Conservation (phyloP, 352 stramenopile genomes). For the Phytophthora ohioensis region DNA sequence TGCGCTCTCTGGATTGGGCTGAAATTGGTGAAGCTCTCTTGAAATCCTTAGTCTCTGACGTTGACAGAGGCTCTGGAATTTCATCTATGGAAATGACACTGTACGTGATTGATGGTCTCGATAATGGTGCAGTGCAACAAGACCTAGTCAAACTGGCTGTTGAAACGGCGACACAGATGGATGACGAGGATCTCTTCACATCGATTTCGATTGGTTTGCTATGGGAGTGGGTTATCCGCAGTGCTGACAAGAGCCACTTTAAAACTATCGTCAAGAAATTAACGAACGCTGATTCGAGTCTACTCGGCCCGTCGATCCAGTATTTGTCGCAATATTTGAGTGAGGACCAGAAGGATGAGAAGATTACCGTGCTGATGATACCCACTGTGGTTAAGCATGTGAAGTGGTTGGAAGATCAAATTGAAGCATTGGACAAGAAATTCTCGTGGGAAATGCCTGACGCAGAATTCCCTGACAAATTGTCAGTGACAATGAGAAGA, state of each 20-base stretch:
- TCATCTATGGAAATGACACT: constrained; percentile 14
- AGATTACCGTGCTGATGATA: not conserved
- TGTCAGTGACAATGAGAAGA: not conserved
- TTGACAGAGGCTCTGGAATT: not conserved
- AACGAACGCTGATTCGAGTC: not conserved
- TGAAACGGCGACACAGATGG: constrained; percentile 1
- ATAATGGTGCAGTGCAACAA: constrained; percentile 1
- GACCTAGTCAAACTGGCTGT: not conserved
- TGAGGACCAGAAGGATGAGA: not conserved
- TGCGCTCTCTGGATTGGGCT: constrained; percentile 23
- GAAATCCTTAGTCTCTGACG: not conserved
- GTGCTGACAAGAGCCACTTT: not conserved
- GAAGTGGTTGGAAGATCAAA: constrained; percentile 20
- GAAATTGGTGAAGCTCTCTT: constrained; percentile 14
- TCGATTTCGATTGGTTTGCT: not conserved
- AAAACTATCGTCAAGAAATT: not conserved
- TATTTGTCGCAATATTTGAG: constrained; percentile 6
- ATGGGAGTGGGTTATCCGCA: not conserved
- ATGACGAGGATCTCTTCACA: not conserved
- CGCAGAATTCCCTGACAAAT: not conserved
- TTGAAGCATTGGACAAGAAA: constrained; percentile 1
- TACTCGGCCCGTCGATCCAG: constrained; percentile 4
- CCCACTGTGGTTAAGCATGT: not conserved
- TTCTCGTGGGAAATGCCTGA: constrained; percentile 36
- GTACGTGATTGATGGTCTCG: constrained; percentile 13